Base-by-base conservation (phyloP, 2,329 filamentous ascomycete species). In the Neofusicoccum laricinum region DNA sequence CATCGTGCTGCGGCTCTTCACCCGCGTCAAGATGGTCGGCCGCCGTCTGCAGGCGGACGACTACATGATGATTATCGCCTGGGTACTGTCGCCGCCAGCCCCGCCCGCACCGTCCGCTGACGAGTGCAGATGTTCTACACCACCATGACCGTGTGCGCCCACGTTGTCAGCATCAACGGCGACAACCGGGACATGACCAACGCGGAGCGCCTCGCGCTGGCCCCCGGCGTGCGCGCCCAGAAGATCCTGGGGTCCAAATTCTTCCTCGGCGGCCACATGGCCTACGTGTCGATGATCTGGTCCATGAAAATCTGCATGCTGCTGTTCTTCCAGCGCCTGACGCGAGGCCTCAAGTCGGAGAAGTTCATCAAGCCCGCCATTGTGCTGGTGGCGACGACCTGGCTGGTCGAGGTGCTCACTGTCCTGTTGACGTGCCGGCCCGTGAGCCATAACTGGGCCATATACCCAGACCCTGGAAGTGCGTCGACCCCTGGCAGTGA, bases 231-330 rank as follows among this genome's bases (percentile, higher is more conserved):
- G 14, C 69, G 70, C 3, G 62, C 63, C 10, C 63, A 67, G 5
- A 76, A 74, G 68, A 66, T 76, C 66, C 63, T 64, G 11, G 76
- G 75, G 0, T 74, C 78, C 0, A 72, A 79, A 51, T 72, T 73
- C 46, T 80, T 79, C 59, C 68, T 78, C 21, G 67, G 73, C 0
- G 78, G 76, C 1, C 69, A 76, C 40, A 68, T 68, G 11, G 71
- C 70, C 1, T 79, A 80, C 7, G 69, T 73, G 11, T 66, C 73
- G 15, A 72, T 78, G 25, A 68, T 80, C 3, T 80, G 78, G 78
- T 73, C 69, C 0, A 67, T 80, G 61, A 80, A 79, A 64, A 69
- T 80, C 40, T 78, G 77, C 67, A 79, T 80, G 76, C 62, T 79
- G 17, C 79, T 75, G 63, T 75, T 80, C 17, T 80, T 77, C 61